Conservation (phyloP, 2,329 filamentous ascomycete species). For the Dactylonectria estremocensis region DNA sequence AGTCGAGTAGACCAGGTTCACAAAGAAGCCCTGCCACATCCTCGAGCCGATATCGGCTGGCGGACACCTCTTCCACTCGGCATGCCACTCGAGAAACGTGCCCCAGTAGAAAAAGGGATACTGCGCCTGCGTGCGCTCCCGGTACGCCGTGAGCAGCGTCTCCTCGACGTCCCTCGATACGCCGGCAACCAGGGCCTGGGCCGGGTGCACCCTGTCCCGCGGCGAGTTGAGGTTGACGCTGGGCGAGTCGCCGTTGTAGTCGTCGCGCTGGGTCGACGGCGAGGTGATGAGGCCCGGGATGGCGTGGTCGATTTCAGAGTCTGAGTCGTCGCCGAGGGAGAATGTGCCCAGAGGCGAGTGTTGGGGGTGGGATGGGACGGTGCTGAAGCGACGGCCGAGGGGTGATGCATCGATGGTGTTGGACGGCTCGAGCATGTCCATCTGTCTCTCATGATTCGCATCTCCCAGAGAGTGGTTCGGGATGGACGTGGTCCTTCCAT, state of each 20-base stretch:
- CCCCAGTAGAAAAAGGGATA: constrained; percentile 47
- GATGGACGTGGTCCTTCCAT: background rate
- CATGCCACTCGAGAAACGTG: constrained; percentile 35
- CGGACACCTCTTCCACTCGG: constrained; percentile 36
- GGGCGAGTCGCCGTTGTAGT: constrained; percentile 9
- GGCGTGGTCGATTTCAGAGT: constrained; percentile 19
- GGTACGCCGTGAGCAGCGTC: constrained; percentile 44
- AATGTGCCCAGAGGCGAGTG: constrained; percentile 10
- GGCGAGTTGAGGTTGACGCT: background rate
- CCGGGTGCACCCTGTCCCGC: background rate
- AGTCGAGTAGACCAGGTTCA: constrained; percentile 46
- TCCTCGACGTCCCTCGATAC: constrained; percentile 34
- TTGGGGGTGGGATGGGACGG: background rate
- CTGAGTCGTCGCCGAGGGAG: constrained; percentile 7
- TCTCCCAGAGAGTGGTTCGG: background rate
- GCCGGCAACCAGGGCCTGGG: background rate
- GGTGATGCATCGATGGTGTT: background rate
- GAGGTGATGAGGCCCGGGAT: constrained; percentile 15
- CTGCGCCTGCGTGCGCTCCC: constrained; percentile 45
- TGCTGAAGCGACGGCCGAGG: background rate
- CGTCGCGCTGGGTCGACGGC: constrained; percentile 5
- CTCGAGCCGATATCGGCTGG: constrained; percentile 7
- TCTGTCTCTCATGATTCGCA: background rate
- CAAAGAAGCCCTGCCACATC: constrained; percentile 48
- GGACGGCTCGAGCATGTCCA: background rate